phyloP scores from a whole-genome alignment of 140 eudicot genomes.

The Artemisia princeps region DNA sequence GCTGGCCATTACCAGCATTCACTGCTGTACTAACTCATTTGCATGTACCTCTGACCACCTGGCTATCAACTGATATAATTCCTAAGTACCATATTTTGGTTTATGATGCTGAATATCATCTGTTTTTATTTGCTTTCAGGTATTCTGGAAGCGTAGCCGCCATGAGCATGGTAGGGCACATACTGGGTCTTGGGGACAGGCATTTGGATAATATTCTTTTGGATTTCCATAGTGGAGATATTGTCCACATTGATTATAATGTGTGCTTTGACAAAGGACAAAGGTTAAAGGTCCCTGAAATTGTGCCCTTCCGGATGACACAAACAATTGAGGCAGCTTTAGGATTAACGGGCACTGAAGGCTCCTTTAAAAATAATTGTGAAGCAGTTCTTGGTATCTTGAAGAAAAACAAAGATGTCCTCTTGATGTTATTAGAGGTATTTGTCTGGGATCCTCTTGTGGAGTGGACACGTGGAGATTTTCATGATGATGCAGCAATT shows the following conservation, averaged over 20 bases:
- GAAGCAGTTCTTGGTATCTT: constrained; percentile 80
- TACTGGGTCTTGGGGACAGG: constrained; percentile 92
- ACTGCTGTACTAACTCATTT: constrained; percentile 7
- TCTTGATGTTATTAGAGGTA: constrained; percentile 83
- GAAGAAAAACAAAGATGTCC: constrained; percentile 80
- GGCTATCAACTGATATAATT: constrained; percentile 1
- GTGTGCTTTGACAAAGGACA: constrained; percentile 99
- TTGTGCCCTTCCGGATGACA: constrained; percentile 76
- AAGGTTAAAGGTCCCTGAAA: constrained; percentile 32
- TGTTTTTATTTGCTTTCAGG: constrained; percentile 43
- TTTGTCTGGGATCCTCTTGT: constrained; percentile 99
- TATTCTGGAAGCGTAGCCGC: constrained; percentile 90
- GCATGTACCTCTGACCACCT: constrained; percentile 8
- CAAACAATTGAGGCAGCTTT: constrained; percentile 92
- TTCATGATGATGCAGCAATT: constrained; percentile 95
- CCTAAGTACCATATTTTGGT: constrained; percentile 1
- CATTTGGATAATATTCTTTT: constrained; percentile 92
- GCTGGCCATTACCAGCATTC: background rate
- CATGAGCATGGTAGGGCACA: constrained; percentile 98
- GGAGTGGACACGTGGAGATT: constrained; percentile 99
- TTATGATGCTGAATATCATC: constrained; percentile 7
- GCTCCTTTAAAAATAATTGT: constrained; percentile 74
- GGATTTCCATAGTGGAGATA: constrained; percentile 82
- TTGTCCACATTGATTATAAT: constrained; percentile 93
- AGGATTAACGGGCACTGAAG: constrained; percentile 91